Evolutionary conservation across 208 protist genomes (phyloP).

Genomic region (Leishmania mexicana): DNA sequence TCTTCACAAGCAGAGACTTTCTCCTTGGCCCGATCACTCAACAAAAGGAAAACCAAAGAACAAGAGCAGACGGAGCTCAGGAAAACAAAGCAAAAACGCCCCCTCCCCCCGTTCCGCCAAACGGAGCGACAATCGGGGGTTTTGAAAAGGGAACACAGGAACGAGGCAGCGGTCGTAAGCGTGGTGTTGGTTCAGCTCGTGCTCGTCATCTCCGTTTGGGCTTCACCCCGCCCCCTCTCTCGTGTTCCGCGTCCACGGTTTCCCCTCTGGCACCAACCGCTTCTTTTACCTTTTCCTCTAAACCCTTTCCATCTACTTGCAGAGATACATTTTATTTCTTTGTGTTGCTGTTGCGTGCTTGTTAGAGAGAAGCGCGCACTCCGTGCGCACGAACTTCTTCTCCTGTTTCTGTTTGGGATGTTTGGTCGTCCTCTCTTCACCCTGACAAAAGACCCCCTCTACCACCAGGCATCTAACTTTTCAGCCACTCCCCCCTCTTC

Average conservation of each 20-base stretch:
- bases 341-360: background rate
- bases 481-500: background rate
- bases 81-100: background rate
- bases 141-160: background rate
- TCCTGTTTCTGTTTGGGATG: no score
- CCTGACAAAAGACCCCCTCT: background rate
- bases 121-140: background rate
- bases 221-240: background rate
- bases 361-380: background rate
- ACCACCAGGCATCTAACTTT: background rate
- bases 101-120: background rate
- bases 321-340: background rate
- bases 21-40: no score
- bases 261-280: no score
- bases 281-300: background rate
- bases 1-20: background rate
- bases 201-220: background rate
- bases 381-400: no score
- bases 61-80: background rate
- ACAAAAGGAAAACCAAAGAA: no score
- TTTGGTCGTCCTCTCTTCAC: background rate
- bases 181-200: background rate
- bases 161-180: background rate
- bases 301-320: background rate
- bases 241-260: no score